Percentiles rank a stretch among this genome's conserved stretches.
phyloP scores from a whole-genome alignment of 768 basidiomycete species.

The Boletus rubropictus region DNA sequence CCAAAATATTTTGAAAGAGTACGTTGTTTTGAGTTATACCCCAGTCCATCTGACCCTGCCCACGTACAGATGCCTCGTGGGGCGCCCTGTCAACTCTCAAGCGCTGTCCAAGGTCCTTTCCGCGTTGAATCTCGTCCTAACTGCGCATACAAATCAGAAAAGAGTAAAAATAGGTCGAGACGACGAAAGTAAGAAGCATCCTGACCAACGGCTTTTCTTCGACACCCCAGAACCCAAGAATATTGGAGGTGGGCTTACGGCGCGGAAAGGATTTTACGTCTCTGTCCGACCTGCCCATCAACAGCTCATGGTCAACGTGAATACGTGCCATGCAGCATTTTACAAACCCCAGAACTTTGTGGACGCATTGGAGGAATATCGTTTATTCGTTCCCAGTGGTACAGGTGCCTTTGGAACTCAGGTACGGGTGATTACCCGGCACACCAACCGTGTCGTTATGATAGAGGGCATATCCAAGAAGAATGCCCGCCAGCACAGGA shows the following conservation, averaged over 20 bases:
- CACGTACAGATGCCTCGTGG: constrained; percentile 46
- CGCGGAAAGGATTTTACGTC: constrained; percentile 45
- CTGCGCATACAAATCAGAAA: constrained; percentile 36
- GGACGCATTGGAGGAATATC: constrained; percentile 36
- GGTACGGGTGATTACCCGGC: constrained; percentile 56
- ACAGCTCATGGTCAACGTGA: constrained; percentile 50
- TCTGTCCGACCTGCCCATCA: constrained; percentile 38
- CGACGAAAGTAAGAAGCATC: constrained; percentile 25
- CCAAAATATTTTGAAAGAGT: constrained; percentile 2
- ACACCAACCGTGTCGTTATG: constrained; percentile 62
- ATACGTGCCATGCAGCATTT: constrained; percentile 46
- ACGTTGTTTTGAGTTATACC: constrained; percentile 14
- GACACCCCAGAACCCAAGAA: constrained; percentile 25
- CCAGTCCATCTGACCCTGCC: constrained; percentile 17
- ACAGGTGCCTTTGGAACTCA: constrained; percentile 52
- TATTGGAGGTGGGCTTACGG: constrained; percentile 50
- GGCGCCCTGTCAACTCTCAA: constrained; percentile 47
- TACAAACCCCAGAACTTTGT: constrained; percentile 40
- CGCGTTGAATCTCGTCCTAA: constrained; percentile 44
- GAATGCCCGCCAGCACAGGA: constrained; percentile 34
- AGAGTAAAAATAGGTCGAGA: constrained; percentile 47
- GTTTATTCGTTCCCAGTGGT: constrained; percentile 45
- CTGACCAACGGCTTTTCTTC: constrained; percentile 38
- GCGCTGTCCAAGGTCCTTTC: constrained; percentile 49
- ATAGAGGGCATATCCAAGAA: constrained; percentile 47